phyloP scores from a whole-genome alignment of 768 basidiomycete genomes.

The Lactarius sanguifluus region DNA sequence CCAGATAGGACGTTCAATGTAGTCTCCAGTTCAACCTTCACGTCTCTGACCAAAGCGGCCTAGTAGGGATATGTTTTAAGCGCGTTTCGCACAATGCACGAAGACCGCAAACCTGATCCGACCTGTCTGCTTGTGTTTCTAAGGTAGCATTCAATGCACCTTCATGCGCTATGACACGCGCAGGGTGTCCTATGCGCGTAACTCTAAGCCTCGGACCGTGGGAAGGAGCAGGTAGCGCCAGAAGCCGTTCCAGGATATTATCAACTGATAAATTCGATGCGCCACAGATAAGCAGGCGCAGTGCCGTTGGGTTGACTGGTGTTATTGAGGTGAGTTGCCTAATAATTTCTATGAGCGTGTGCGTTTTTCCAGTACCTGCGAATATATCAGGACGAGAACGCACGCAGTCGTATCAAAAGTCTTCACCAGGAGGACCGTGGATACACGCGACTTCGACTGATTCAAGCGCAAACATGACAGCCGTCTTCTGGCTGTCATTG shows the following conservation, averaged over 20 bases:
- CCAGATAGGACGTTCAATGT: conserved; percentile 64
- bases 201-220: conserved; percentile 57
- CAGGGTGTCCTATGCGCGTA: conserved; percentile 95
- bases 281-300: conserved; percentile 82
- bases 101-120: conserved; percentile 55
- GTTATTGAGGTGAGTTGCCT: conserved; percentile 67
- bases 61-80: conserved; percentile 33
- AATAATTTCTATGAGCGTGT: conserved; percentile 91
- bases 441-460: conserved; percentile 86
- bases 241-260: conserved; percentile 87
- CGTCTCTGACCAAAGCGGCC: conserved; percentile 83
- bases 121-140: conserved; percentile 69
- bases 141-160: conserved; percentile 65
- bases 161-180: conserved; percentile 78
- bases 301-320: conserved; percentile 48
- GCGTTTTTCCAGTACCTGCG: conserved; percentile 89
- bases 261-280: conserved; percentile 95
- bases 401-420: background rate
- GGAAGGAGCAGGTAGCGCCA: conserved; percentile 54
- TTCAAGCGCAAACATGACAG: conserved; percentile 79
- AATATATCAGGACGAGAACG: background rate
- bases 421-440: conserved; percentile 90
- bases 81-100: background rate
- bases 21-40: conserved; percentile 80
- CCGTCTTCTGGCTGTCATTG: conserved; percentile 82